A percentile compares a stretch with the other conserved stretches of the same genome.
Conservation (phyloP, 441 rosid genomes). For the Theobroma grandiflorum region DNA sequence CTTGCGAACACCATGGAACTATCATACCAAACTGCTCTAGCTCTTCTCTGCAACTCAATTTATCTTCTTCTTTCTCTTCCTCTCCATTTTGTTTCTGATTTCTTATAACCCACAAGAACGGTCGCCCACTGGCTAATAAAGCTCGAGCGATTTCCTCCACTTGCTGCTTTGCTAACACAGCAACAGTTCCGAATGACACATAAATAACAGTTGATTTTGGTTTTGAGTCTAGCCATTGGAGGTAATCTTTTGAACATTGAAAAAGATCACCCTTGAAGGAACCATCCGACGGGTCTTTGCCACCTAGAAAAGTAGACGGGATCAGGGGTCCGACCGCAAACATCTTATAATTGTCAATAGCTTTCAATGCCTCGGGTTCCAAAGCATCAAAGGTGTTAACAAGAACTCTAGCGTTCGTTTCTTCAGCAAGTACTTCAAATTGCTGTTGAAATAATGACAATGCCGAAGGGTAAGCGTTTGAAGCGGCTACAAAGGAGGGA, state of each 20-base stretch:
- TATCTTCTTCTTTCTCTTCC: constrained; percentile 19
- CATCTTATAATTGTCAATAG: constrained; percentile 3
- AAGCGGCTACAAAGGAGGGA: constrained; percentile 42
- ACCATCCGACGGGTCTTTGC: background rate
- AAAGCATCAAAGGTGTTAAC: constrained; percentile 26
- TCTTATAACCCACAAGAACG: constrained; percentile 42
- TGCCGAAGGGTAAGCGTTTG: background rate
- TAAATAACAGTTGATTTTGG: constrained; percentile 32
- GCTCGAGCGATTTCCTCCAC: constrained; percentile 37
- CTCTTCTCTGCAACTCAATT: constrained; percentile 24
- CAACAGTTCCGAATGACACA: constrained; percentile 41
- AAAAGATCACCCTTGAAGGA: constrained; percentile 13
- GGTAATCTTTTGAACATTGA: constrained; percentile 25
- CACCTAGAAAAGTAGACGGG: background rate
- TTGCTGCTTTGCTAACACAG: constrained; percentile 19
- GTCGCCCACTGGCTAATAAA: constrained; percentile 22
- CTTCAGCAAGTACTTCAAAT: background rate
- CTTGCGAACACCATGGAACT: constrained; percentile 44
- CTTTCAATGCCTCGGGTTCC: constrained; percentile 22
- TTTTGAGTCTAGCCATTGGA: constrained; percentile 38
- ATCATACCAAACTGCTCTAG: constrained; percentile 33
- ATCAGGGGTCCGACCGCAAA: constrained; percentile 12
- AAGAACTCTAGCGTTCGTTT: constrained; percentile 14
- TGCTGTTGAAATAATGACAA: background rate
- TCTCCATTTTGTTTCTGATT: constrained; percentile 1